Evolutionary conservation across 306 rosid genomes (phyloP).

Genomic region (Heteromeles arbutifolia): DNA sequence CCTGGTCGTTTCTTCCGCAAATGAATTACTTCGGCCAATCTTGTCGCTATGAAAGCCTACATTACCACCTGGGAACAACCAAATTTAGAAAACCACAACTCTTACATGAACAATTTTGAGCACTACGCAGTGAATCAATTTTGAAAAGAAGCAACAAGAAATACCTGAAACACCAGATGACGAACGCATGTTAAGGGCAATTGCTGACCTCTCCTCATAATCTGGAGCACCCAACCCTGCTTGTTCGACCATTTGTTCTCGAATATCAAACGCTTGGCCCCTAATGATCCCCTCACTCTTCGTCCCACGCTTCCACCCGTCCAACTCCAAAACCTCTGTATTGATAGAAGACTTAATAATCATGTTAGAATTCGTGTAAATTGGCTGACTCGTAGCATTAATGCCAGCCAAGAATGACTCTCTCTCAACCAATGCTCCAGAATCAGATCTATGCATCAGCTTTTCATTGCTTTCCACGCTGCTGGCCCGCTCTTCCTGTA

Average conservation of each 20-base stretch:
- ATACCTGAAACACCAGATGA: slow-evolving; percentile 34
- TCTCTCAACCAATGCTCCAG: slow-evolving; percentile 24
- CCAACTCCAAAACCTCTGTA: slow-evolving; percentile 27
- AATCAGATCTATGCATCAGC: slow-evolving; percentile 20
- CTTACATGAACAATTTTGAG: background rate
- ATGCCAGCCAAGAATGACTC: slow-evolving; percentile 26
- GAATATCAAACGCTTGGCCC: slow-evolving; percentile 29
- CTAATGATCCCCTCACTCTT: slow-evolving; percentile 30
- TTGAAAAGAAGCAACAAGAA: background rate
- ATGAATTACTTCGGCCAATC: slow-evolving; percentile 23
- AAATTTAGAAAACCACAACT: background rate
- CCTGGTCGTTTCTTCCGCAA: slow-evolving; percentile 33
- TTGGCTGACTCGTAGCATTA: slow-evolving; percentile 20
- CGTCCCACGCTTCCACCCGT: slow-evolving; percentile 19
- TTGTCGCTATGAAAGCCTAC: slow-evolving; percentile 28
- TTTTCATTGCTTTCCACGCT: slow-evolving; percentile 30
- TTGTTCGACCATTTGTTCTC: slow-evolving; percentile 34
- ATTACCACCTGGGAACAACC: slow-evolving; percentile 17
- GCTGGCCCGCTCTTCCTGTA: slow-evolving; percentile 24
- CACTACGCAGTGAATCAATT: background rate
- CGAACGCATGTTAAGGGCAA: slow-evolving; percentile 30
- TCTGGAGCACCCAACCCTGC: slow-evolving; percentile 27
- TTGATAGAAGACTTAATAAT: slow-evolving; percentile 22
- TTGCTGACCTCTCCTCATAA: slow-evolving; percentile 28
- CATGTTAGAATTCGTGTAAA: slow-evolving; percentile 23